Base-by-base conservation (phyloP, 2,329 filamentous ascomycete genomes). In the Teratosphaeriaceae sp. region DNA sequence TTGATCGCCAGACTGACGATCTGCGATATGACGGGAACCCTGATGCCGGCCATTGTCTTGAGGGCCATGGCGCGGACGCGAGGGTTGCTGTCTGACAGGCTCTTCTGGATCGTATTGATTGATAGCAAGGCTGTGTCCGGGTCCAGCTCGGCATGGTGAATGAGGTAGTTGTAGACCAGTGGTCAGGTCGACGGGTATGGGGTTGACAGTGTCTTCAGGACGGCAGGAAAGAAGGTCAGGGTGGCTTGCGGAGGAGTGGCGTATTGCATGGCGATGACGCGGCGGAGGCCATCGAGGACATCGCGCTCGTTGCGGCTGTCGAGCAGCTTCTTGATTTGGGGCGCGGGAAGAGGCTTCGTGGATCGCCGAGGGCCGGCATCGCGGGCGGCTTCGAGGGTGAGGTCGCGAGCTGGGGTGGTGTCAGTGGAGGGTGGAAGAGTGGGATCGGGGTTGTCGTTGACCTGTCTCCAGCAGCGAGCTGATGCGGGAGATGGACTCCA, bases 91-190 rank as follows among this genome's bases (percentile, higher is more conserved):
- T 98, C 92, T 19, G 88, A 94, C 45, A 98, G 78, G 8, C 90
- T 95, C 67, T 96, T 97, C 62, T 98, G 92, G 56, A 98, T 97
- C 5, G 92, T 94, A 68, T 98, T 98, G 76, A 98, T 96, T 46
- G 89, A 95, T 34, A 98, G 77, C 27, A 98, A 77, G 16, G 92
- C 89, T 35, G 96, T 85, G 66, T 98, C 92, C 45, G 90, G 92
- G 60, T 97, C 92, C 51, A 88, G 81, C 64, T 97, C 92, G 63
- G 92, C 92, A 75, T 98, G 89, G 63, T 94, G 87, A 47, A 97
- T 84, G 49, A 98, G 81, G 68, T 96, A 98, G 63, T 96, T 94
- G 72, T 98, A 98, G 49, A 98, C 92, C 43, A 98, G 80, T 66
- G 97, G 97, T 69, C 96, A 94, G 66, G 97, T 89, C 60, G 94